These are phyloP conservation scores for Straminergon stramineum DNA, from an alignment of 225 moss, liverwort and hornwort species.

Conservation along the genomic window DNA sequence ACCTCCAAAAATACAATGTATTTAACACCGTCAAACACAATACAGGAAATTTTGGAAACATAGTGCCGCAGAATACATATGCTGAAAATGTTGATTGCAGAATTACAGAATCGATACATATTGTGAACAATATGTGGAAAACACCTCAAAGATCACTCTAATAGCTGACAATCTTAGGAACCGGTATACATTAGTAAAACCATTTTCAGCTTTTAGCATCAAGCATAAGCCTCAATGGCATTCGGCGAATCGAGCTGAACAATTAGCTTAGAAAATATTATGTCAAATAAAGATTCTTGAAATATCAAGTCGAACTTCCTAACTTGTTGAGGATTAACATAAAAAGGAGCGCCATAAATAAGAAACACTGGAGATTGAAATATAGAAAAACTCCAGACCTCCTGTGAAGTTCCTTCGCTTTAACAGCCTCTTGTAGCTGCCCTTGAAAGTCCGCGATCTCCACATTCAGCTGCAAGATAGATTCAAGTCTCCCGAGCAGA, in stretches of 20 bases:
- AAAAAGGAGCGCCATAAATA: not conserved
- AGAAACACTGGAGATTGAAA: not conserved
- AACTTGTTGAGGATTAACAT: not conserved
- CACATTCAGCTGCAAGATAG: conserved; percentile 40
- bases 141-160: not conserved
- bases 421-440: conserved; percentile 50
- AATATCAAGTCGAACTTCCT: not conserved
- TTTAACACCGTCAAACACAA: not conserved
- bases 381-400: conserved; percentile 18
- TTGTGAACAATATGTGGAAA: not conserved
- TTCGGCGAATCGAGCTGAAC: not conserved
- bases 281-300: not conserved
- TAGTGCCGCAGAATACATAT: not conserved
- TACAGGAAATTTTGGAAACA: not conserved
- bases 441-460: conserved; percentile 57
- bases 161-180: not conserved
- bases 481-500: conserved; percentile 53
- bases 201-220: not conserved
- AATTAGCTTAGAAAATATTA: not conserved
- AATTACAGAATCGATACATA: not conserved
- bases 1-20: not conserved
- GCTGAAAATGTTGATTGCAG: not conserved
- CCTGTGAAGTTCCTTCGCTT: conserved; percentile 27
- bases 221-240: not conserved
- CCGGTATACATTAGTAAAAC: not conserved